Percentiles rank a stretch among this genome's conserved stretches.
Conservation (phyloP, 2,329 filamentous ascomycete species). For the Colletotrichum eleusines region DNA sequence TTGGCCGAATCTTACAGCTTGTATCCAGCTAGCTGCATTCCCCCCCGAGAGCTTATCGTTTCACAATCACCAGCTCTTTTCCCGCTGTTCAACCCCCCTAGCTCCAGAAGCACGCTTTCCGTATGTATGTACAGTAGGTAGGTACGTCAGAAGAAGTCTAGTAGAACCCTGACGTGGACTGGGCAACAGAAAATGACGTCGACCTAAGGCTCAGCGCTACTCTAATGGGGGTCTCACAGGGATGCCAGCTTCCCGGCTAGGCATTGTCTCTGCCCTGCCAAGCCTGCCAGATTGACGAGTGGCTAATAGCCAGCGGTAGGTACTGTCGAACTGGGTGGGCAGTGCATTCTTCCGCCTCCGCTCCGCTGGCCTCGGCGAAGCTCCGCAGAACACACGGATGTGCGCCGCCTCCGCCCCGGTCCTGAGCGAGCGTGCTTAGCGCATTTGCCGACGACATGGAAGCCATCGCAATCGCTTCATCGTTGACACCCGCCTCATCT, state of each 20-base stretch:
- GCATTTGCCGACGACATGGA: neutral
- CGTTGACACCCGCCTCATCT: neutral
- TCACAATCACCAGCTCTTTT: constrained; percentile 38
- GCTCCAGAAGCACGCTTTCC: neutral
- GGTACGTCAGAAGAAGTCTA: constrained; percentile 17
- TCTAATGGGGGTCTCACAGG: neutral
- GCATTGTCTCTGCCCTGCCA: constrained; percentile 20
- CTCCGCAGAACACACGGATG: neutral
- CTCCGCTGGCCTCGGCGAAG: constrained; percentile 16
- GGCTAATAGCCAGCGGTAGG: neutral
- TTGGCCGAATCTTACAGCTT: constrained; percentile 20
- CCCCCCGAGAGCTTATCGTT: constrained; percentile 26
- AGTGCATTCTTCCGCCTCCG: constrained; percentile 9
- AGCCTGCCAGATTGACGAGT: constrained; percentile 2
- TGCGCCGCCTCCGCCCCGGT: neutral
- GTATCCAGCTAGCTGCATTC: constrained; percentile 18
- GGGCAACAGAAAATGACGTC: neutral
- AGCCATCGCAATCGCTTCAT: neutral
- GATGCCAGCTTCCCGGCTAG: constrained; percentile 3
- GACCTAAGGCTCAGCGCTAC: neutral
- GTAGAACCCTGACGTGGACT: constrained; percentile 2
- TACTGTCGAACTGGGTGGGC: neutral
- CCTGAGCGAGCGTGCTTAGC: neutral
- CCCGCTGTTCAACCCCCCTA: too few species aligned
- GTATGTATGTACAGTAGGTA: too few species aligned